Evolutionary conservation across 1,139 yeast genomes (phyloP), one percentile per base, ranked within the genome.

Genomic region (Sugiyamaella japonica): DNA sequence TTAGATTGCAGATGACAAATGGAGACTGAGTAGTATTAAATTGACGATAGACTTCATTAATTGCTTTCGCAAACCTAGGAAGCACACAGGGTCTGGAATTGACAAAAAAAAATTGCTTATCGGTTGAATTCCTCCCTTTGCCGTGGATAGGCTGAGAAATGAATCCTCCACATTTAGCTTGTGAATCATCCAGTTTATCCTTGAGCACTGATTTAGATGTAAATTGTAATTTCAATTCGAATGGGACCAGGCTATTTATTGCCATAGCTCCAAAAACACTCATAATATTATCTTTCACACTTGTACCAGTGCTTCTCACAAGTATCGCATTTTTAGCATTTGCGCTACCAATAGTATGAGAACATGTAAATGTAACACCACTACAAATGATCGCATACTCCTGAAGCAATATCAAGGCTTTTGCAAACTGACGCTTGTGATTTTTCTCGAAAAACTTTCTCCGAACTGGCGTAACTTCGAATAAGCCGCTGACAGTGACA

Each of bases 121-220:
- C 97, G 17, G 79, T 74, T 1, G 86, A 72, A 8, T 83, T 76
- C 40, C 96, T 73, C 0, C 90, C 89, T 66, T 83, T 77, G 0
- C 97, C 97, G 70, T 85, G 85, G 0, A 93, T 84, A 44, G 85
- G 82, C 58, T 83, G 81, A 0, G 97, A 89, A 2, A 91, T 77
- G 57, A 71, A 77, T 0, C 99, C 99, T 3, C 62, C 46, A n/a
- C 56, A 41, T 7, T 23, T 4, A 15, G 29, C 39, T 32, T 43
- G 43, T 12, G 32, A 42, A 37, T 41, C 56, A 38, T 42, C 54
- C 3, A 40, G 17, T 17, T 44, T 45, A 7, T 47, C 56, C 13
- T 38, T 43, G 16, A 48, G 49, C 12, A 48, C 32, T 3, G 53
- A 47, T 15, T 51, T 56, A 1, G 49, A 28, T 9, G 37, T 38